Base-by-base conservation (phyloP, 352 stramenopile species). In the Globisporangium cederbergense region DNA sequence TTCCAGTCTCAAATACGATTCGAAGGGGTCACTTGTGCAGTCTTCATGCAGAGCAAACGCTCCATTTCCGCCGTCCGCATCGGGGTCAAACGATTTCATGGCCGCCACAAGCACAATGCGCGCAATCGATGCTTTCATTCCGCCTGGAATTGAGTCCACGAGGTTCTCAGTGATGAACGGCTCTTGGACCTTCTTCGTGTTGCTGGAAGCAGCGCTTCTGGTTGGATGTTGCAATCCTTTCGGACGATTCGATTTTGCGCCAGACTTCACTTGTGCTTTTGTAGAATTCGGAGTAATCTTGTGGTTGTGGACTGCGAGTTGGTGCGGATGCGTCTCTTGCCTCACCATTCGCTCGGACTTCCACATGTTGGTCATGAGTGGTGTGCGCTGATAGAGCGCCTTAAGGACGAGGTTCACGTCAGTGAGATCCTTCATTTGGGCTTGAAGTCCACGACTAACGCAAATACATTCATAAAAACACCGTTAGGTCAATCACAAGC, bases 351-450 rank as follows among this genome's bases (percentile, higher is more conserved):
- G 67, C 67, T 84, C 73, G 0, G 78, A 76, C 49, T 71, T 79
- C 79, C 78, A 88, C 5, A 78, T 20, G 30, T 87, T 85, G 20
- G 54, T 67, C 79, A 87, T 90, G 7, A 90, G 65, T 13, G 79
- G 79, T 5, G 70, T 60, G 25, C 81, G 74, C 16, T 75, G 73
- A 38, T 74, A 50, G 22, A 90, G 73, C 30, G 74, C 65, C 11
- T 75, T 71, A 2, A 89, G 7, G 1, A 90, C 76, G 5, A 76
- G 28, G 1, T 77, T 67, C 2, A 36, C 22, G 43, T 90, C 72
- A 25, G 70, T 66, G 25, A 77, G 47, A 5, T 81, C 53, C 58
- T 75, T 83, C 22, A 72, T 65, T 52, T 90, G 74, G 2, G 76
- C 81, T 59, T 80, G 65, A 7, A 90, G 52, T 11, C 79, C 81